Conservation (phyloP, 208 protist species). For the Wallacemonas sp. region DNA sequence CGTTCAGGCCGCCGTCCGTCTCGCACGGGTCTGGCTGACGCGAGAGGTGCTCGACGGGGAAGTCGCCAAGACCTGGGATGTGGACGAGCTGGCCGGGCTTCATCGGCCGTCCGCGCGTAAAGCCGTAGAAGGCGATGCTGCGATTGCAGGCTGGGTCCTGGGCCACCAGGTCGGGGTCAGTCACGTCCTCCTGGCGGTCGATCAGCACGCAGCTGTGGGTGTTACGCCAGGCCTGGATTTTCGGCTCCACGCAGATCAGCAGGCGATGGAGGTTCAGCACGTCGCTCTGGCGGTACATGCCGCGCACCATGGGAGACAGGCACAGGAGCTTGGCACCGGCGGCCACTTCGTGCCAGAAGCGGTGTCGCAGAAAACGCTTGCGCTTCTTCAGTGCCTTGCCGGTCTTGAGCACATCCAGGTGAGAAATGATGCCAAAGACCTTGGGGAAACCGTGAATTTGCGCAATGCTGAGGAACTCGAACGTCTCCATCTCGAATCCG, state of each 20-base stretch:
- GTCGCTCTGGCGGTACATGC: conserved; percentile 97
- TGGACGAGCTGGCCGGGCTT: conserved; percentile 93
- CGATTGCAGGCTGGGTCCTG: conserved; percentile 74
- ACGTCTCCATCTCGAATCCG: conserved; percentile 99
- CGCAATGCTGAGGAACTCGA: conserved; percentile 99
- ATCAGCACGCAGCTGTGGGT: conserved; percentile 97
- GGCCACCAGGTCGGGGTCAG: conserved; percentile 87
- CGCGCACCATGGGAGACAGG: conserved; percentile 95
- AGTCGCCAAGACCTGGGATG: conserved; percentile 98
- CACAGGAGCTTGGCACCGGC: conserved; percentile 98
- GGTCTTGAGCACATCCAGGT: conserved; percentile 98
- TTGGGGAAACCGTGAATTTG: conserved; percentile 98
- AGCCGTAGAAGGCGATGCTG: conserved; percentile 98
- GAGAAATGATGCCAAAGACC: conserved; percentile 99
- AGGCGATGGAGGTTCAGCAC: conserved; percentile 97
- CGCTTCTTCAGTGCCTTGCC: conserved; percentile 95
- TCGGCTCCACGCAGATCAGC: conserved; percentile 97
- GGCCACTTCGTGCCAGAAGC: conserved; percentile 93
- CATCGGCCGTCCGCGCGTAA: conserved; percentile 96
- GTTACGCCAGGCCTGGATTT: conserved; percentile 96
- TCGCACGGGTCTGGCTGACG: conserved; percentile 96
- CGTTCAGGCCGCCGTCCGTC: conserved; percentile 33
- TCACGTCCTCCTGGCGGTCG: conserved; percentile 98
- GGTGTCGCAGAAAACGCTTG: conserved; percentile 98
- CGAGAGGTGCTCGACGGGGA: conserved; percentile 85